These are phyloP conservation scores for Rasamsonia emersonii DNA, from an alignment of 2,329 filamentous ascomycete genomes.

Conservation along the genomic window DNA sequence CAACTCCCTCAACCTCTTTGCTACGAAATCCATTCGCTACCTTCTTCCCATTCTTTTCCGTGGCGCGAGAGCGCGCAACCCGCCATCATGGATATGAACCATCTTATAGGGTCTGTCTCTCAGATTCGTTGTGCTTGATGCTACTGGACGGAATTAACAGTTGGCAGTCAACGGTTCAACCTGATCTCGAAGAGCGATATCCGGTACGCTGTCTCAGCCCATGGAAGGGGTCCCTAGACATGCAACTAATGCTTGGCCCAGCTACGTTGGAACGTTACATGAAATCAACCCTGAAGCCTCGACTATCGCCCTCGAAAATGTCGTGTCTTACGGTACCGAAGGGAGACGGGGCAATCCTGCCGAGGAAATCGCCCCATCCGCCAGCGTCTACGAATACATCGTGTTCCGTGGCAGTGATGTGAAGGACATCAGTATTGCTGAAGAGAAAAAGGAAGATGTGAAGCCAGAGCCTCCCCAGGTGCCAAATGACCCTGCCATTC, in stretches of 20 bases:
- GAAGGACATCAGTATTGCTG: constrained; percentile 92
- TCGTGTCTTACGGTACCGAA: constrained; percentile 89
- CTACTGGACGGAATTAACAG: constrained; percentile 28
- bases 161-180: constrained; percentile 74
- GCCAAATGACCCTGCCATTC: constrained; percentile 90
- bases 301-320: constrained; percentile 94
- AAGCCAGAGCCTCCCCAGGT: constrained; percentile 68
- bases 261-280: constrained; percentile 91
- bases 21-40: constrained; percentile 11
- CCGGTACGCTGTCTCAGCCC: constrained; percentile 61
- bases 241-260: too few species aligned
- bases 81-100: constrained; percentile 41
- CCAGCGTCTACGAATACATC: constrained; percentile 95
- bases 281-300: constrained; percentile 97
- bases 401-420: constrained; percentile 97
- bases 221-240: too few species aligned
- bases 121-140: constrained; percentile 16
- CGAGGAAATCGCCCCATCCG: constrained; percentile 74
- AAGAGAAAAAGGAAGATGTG: constrained; percentile 62
- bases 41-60: constrained; percentile 8
- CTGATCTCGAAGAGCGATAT: constrained; percentile 97
- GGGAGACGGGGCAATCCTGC: constrained; percentile 69
- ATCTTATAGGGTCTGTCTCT: constrained; percentile 39
- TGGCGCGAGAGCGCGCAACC: constrained; percentile 25
- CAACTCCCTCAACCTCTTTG: constrained; percentile 13